Conservation (phyloP, 495 filamentous ascomycete genomes). For the Penicillium pancosmium region DNA sequence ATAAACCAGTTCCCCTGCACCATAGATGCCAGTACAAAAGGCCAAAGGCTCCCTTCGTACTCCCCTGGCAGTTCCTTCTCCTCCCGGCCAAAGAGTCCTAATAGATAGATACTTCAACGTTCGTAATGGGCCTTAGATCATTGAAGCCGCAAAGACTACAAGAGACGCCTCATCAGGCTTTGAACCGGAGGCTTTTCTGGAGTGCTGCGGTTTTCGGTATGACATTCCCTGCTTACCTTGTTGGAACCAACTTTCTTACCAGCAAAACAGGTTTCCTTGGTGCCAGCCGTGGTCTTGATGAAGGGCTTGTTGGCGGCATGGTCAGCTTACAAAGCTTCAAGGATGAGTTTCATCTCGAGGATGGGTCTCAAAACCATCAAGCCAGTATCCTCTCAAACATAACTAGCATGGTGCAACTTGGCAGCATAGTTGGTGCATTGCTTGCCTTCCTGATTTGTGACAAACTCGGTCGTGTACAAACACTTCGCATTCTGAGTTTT, state of each 20-base stretch:
- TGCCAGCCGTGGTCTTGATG: constrained; percentile 63
- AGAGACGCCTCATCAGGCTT: constrained; percentile 41
- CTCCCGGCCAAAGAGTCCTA: too few species aligned
- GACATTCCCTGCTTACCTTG: not conserved
- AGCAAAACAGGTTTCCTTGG: constrained; percentile 52
- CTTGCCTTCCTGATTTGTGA: constrained; percentile 60
- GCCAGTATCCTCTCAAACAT: constrained; percentile 60
- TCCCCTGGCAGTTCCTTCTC: too few species aligned
- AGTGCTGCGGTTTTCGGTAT: constrained; percentile 54
- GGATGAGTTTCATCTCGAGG: constrained; percentile 46
- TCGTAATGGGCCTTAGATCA: not conserved
- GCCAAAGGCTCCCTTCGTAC: too few species aligned
- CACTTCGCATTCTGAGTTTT: constrained; percentile 55
- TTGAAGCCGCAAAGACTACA: not conserved
- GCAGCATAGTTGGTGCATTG: constrained; percentile 54
- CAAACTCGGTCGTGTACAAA: constrained; percentile 58
- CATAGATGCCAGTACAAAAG: too few species aligned
- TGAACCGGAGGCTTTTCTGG: constrained; percentile 57
- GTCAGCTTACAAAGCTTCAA: constrained; percentile 56
- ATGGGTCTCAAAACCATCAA: constrained; percentile 28
- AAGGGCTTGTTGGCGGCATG: constrained; percentile 62
- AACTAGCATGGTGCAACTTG: constrained; percentile 62
- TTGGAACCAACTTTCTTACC: too few species aligned
- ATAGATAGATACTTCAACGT: too few species aligned
- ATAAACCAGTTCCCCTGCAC: too few species aligned